Evolutionary conservation across 192 early-diverging fungal species (phyloP).

Genomic region (Coemansia sp.): DNA sequence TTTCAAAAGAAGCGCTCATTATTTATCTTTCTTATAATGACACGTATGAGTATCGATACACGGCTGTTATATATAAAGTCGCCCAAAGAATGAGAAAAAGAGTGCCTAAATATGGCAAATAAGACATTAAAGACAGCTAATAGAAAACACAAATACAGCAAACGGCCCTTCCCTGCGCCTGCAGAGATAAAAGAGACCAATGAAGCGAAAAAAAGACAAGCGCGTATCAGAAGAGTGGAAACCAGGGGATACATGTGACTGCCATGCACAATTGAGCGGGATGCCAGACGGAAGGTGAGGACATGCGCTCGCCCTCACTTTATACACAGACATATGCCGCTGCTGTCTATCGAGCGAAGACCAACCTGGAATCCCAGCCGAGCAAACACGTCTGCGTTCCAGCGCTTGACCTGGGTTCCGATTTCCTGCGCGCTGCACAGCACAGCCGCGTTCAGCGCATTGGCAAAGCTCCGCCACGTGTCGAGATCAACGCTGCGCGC

Average conservation of each 20-base stretch:
- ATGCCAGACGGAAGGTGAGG: too few species aligned
- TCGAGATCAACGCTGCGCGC: neutral
- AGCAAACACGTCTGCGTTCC: slow-evolving; percentile 13
- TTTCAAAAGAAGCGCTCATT: neutral
- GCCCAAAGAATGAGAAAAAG: too few species aligned
- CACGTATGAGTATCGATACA: too few species aligned
- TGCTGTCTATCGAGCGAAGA: slow-evolving; percentile 6
- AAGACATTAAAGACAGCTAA: too few species aligned
- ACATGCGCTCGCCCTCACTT: neutral
- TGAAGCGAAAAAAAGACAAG: too few species aligned
- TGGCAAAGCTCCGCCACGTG: slow-evolving; percentile 15
- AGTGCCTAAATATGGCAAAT: too few species aligned
- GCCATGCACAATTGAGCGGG: too few species aligned
- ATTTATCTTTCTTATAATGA: neutral
- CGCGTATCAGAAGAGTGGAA: too few species aligned
- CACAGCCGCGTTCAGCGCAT: slow-evolving; percentile 16
- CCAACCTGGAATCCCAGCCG: slow-evolving; percentile 11
- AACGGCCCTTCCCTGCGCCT: too few species aligned
- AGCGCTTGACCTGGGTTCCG: slow-evolving; percentile 12
- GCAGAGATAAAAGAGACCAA: too few species aligned
- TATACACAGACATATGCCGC: slow-evolving; percentile 4
- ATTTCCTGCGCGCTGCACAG: slow-evolving; percentile 11
- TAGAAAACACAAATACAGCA: too few species aligned
- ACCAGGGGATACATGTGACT: neutral
- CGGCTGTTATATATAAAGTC: too few species aligned